Base-by-base conservation (phyloP, 768 basidiomycete genomes). In the Suillus brevipes region DNA sequence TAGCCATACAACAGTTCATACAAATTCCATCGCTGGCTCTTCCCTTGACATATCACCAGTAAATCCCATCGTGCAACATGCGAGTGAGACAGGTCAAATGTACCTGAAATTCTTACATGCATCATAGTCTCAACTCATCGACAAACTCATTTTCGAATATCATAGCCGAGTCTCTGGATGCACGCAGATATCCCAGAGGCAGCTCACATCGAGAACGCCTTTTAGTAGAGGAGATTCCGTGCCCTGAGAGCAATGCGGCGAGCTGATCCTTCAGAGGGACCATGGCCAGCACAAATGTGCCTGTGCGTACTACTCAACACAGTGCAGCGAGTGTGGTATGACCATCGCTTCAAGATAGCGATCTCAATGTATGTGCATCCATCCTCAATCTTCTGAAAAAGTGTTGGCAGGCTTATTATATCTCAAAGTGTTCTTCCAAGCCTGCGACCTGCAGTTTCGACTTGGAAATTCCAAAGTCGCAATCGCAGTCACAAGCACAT, bases 1-100 rank as follows among this genome's bases (percentile, higher is more conserved):
- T 82, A 60, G 90, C 93, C 0, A 82, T 96, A 4, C 74, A 77
- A 16, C 84, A 90, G 65, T 85, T 87, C 83, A 0, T 87, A 89
- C 16, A 66, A 96, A 94, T 74, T 94, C 95, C 14, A 87, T 97
- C 38, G 94, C 95, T 75, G 86, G 94, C 28, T 89, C 86, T 14
- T 81, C 86, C 0, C 80, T 95, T 38, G 87, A 91, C 67, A 78
- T 95, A 62, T 70, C 71, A 3, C 86, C 88, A 18, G 88, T 90
- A n/a, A 85, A 87, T 74, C 86, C 89, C 18, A 88, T 95, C 42
- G 82, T 95, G 53, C 85, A 91, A 66, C 86, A 90, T 67, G 91
- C 91, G 67, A 70, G 89, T 80, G n/a, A n/a, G n/a, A n/a, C n/a
- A n/a, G n/a, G n/a, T n/a, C 7, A 34, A 34, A 34, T 25, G 58